Evolutionary conservation across 2,329 filamentous ascomycete species (phyloP), one percentile per base, ranked within the genome.

Genomic region (Trichoderma sp.): DNA sequence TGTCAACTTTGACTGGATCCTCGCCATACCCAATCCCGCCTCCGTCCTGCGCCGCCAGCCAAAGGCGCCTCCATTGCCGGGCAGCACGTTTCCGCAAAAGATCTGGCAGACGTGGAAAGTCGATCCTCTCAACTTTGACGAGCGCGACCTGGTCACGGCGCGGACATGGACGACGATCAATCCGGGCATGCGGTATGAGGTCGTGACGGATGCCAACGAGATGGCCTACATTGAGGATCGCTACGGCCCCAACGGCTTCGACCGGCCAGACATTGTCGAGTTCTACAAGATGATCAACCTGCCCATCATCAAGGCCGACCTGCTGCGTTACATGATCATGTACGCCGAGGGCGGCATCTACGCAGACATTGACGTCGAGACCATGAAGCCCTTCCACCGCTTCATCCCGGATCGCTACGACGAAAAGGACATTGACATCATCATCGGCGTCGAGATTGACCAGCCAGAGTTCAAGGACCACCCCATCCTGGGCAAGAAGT

Each of bases 91-190:
- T 70, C 89, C 83, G 6, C 81, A 82, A 63, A 92, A 91, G 76
- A 89, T 92, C 69, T 92, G 89, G 89, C 89, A 92, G 75, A 89
- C 86, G 0, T 92, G 89, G 89, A 92, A 91, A 74, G 83, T 88
- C 30, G 83, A 88, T 67, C 86, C 89, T 2, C 78, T 90, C 41
- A 79, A 80, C 2, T 90, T 91, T 71, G 88, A 90, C 68, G 82
- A 87, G 70, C 81, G 85, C 60, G 88, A 91, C 70, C 78, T 84
- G 39, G 76, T 81, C 26, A 80, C 81, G 0, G 88, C 89, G 10
- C 82, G 82, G 69, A 87, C 87, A 1, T 92, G 89, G 89, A 80
- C 84, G 0, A 75, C 78, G 24, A 89, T 87, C 75, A 91, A 91
- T 70, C 88, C 88, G 0, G 80, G 80, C 3, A 85, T 88, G 73